Evolutionary conservation across 495 filamentous ascomycete species (phyloP).

Genomic region (Penicillium ucsense): DNA sequence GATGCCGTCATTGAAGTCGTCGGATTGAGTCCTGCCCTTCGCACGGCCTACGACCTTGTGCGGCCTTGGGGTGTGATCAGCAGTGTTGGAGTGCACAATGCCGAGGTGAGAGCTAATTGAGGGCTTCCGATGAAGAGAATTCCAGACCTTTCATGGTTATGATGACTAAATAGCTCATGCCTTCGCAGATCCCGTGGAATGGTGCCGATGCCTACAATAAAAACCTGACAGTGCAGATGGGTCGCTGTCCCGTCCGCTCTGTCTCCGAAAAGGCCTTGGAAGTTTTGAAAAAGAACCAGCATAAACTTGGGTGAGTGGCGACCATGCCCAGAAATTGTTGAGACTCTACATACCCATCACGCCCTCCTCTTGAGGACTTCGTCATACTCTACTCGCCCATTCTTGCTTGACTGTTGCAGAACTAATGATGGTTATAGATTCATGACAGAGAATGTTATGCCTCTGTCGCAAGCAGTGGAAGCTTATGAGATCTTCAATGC

Average conservation of each 20-base stretch:
- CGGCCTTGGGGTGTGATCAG: conserved; percentile 81
- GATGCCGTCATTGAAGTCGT: conserved; percentile 92
- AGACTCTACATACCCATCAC: too few relatives aligned
- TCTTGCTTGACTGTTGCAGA: too few relatives aligned
- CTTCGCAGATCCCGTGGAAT: conserved; percentile 67
- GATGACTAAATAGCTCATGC: not conserved
- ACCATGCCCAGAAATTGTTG: too few relatives aligned
- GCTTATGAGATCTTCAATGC: conserved; percentile 88
- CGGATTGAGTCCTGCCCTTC: conserved; percentile 71
- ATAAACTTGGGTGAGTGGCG: conserved; percentile 59
- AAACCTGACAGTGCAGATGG: conserved; percentile 88
- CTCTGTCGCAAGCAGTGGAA: conserved; percentile 69
- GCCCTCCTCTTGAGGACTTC: too few relatives aligned
- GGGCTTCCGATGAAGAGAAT: not conserved
- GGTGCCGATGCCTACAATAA: conserved; percentile 81
- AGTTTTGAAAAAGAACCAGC: conserved; percentile 71
- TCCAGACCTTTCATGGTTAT: too few relatives aligned
- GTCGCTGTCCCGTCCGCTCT: conserved; percentile 81
- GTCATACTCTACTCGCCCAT: too few relatives aligned
- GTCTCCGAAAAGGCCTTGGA: conserved; percentile 72
- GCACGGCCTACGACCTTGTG: conserved; percentile 74
- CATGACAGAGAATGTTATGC: conserved; percentile 93
- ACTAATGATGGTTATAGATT: conserved; percentile 43
- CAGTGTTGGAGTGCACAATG: conserved; percentile 90
- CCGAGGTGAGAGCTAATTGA: conserved; percentile 44